phyloP scores from a whole-genome alignment of 2,329 filamentous ascomycete species.

The Claviceps africana region DNA sequence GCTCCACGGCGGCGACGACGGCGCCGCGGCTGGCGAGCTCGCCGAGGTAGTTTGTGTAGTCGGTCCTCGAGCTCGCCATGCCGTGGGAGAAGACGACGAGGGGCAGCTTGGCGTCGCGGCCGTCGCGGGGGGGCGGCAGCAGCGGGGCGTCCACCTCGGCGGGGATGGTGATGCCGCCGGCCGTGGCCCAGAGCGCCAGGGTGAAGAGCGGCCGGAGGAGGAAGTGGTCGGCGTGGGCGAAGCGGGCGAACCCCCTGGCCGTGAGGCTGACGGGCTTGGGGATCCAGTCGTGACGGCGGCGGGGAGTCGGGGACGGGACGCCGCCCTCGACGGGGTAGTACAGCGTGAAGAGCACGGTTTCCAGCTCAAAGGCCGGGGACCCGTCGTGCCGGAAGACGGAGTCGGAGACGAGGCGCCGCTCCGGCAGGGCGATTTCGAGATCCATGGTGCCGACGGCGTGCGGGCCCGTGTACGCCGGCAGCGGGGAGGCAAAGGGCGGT shows the following conservation, averaged over 20 bases:
- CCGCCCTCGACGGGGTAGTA: constrained; percentile 28
- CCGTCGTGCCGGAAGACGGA: constrained; percentile 20
- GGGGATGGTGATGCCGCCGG: constrained; percentile 31
- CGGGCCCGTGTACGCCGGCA: constrained; percentile 30
- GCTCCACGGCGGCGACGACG: constrained; percentile 35
- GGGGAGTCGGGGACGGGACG: constrained; percentile 8
- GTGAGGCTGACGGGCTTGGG: constrained; percentile 28
- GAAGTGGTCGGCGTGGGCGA: constrained; percentile 29
- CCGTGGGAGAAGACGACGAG: constrained; percentile 39
- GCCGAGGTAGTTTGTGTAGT: constrained; percentile 37
- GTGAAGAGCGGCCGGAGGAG: constrained; percentile 29
- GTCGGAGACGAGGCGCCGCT: constrained; percentile 18
- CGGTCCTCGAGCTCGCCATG: constrained; percentile 33
- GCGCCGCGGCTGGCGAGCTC: constrained; percentile 35
- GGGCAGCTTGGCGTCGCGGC: constrained; percentile 18
- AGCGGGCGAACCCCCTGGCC: constrained; percentile 31
- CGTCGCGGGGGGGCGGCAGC: constrained; percentile 2
- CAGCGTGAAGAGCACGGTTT: constrained; percentile 34
- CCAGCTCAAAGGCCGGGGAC: constrained; percentile 28
- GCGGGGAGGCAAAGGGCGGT: constrained; percentile 28
- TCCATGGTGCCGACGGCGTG: constrained; percentile 33
- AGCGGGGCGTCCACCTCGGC: constrained; percentile 33
- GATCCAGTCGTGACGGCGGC: constrained; percentile 29
- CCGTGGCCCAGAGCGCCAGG: constrained; percentile 26
- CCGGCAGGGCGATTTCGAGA: constrained; percentile 28